Evolutionary conservation across 176 grass and related monocot genomes (phyloP), one percentile per base, ranked within the genome.

Genomic region (Thalia dealbata): DNA sequence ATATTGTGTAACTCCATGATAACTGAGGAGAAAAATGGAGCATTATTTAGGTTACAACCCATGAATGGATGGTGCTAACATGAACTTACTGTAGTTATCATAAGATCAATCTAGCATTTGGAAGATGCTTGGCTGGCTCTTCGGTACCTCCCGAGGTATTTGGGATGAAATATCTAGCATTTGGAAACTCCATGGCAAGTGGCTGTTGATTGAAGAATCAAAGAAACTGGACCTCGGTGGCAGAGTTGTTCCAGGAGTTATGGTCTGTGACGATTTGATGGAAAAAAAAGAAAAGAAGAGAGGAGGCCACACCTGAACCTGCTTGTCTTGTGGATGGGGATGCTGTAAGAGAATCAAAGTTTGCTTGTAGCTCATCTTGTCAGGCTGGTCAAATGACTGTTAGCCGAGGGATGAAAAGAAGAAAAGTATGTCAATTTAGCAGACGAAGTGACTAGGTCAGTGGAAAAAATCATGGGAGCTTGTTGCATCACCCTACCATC

Each of bases 161-260:
- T 95, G 91, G 91, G 56, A 95, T 81, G 91, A 88, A 84, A 75
- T 85, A 68, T 84, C 79, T 35, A 87, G 82, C 8, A 22, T 85
- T 55, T 95, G 91, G 91, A 85, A 67, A 55, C 71, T 44, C 11
- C 87, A 84, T 7, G 91, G 87, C 21, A 48, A 76, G 64, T 95
- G 91, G 91, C 61, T 78, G 35, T 90, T 95, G 78, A 80, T 90
- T n/a, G 78, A 85, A n/a, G 67, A 73, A 69, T 76, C n/a, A n/a
- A 65, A 78, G 73, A 73, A 44, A 32, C 27, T 95, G 91, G 91
- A 84, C 81, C 80, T 76, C 61, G 79, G 68, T 82, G 45, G 70
- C 76, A n/a, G 69, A 35, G 30, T 60, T 82, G 64, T 70, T 89
- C 46, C 73, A 43, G 68, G 77, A 85, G 52, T 56, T 85, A 64